phyloP scores from a whole-genome alignment of 1,284 basidiomycete genomes.

The Coniferiporia weirii region DNA sequence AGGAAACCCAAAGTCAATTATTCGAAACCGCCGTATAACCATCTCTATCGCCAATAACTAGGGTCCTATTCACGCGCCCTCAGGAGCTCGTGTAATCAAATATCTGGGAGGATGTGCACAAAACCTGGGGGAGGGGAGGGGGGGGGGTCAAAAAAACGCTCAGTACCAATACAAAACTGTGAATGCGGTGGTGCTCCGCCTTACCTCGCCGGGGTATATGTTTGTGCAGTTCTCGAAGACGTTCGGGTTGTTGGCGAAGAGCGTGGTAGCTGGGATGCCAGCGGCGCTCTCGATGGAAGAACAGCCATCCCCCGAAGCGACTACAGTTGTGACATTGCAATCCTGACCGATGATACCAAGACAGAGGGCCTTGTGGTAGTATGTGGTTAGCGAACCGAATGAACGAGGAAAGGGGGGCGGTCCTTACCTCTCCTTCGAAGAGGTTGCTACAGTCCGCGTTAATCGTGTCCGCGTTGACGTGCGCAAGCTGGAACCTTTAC shows the following conservation, averaged over 20 bases:
- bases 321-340: slow-evolving; percentile 36
- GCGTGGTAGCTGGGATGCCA: slow-evolving; percentile 34
- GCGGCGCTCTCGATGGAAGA: slow-evolving; percentile 30
- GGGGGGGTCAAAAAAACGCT: not conserved
- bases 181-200: not conserved
- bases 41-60: not conserved
- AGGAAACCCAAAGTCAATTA: too few relatives aligned
- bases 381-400: not conserved
- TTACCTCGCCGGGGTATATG: slow-evolving; percentile 41
- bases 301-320: slow-evolving; percentile 38
- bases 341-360: slow-evolving; percentile 40
- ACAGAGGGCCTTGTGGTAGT: slow-evolving; percentile 31
- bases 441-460: slow-evolving; percentile 41
- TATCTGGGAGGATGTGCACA: slow-evolving; percentile 11
- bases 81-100: slow-evolving; percentile 9
- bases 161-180: not conserved
- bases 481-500: slow-evolving; percentile 40
- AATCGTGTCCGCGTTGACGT: slow-evolving; percentile 33
- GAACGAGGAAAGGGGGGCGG: slow-evolving; percentile 9
- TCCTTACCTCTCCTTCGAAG: slow-evolving; percentile 28
- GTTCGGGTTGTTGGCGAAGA: slow-evolving; percentile 52
- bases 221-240: slow-evolving; percentile 43
- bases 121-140: too few relatives aligned
- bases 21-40: too few relatives aligned
- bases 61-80: not conserved